Conservation (phyloP, 1,139 yeast species). For the Nadsonia commutata region DNA sequence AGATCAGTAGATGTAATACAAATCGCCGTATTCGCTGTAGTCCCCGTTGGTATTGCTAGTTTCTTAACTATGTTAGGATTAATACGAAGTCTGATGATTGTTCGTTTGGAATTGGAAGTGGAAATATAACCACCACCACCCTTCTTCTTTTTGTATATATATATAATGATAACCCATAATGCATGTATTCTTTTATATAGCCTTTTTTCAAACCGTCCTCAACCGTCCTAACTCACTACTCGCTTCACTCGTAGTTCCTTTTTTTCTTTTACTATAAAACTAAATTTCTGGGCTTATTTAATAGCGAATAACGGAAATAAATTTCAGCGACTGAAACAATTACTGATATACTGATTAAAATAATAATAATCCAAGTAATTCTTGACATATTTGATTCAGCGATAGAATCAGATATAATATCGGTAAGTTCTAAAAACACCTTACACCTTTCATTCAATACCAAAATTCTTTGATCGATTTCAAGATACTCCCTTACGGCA, state of each 20-base stretch:
- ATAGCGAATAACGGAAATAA: slow-evolving; percentile 38
- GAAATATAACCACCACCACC: neutral
- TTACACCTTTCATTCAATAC: slow-evolving; percentile 87
- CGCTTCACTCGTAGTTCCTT: neutral
- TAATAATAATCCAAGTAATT: slow-evolving; percentile 80
- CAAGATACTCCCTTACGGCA: slow-evolving; percentile 84
- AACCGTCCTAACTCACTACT: neutral
- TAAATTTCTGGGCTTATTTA: slow-evolving; percentile 17
- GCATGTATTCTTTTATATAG: too few species aligned
- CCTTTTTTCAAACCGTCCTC: neutral
- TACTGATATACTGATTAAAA: slow-evolving; percentile 66
- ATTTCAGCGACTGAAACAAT: slow-evolving; percentile 51
- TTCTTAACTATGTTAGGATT: slow-evolving; percentile 82
- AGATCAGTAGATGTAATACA: slow-evolving; percentile 52
- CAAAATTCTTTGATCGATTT: slow-evolving; percentile 86
- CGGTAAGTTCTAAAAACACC: slow-evolving; percentile 85
- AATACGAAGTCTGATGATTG: slow-evolving; percentile 55
- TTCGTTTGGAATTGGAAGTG: slow-evolving; percentile 52
- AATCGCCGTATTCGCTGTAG: slow-evolving; percentile 89
- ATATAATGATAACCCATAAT: neutral
- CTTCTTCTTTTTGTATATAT: neutral
- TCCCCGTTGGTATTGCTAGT: slow-evolving; percentile 91
- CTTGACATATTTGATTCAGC: slow-evolving; percentile 86
- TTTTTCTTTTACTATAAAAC: neutral
- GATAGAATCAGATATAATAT: slow-evolving; percentile 82